Evolutionary conservation across 2,329 filamentous ascomycete species (phyloP).

Genomic region (Myriosclerotinia duriaeana): DNA sequence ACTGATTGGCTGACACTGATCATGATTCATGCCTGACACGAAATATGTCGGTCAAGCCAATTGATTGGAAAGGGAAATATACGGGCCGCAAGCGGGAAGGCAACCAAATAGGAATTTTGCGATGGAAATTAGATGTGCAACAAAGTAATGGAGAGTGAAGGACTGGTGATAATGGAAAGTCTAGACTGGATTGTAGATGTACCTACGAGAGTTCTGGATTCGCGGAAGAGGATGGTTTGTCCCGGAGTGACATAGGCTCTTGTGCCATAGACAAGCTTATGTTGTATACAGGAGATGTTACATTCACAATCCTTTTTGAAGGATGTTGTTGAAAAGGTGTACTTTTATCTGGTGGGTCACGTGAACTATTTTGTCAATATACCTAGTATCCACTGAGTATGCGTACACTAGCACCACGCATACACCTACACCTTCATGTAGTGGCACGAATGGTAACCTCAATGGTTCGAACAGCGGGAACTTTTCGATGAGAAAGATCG

Average conservation of each 20-base stretch:
- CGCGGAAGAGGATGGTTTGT: not conserved
- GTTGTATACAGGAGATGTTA: too few relatives aligned
- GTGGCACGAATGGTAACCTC: too few relatives aligned
- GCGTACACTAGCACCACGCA: too few relatives aligned
- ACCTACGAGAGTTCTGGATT: not conserved
- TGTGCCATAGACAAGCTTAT: not conserved
- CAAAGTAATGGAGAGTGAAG: not conserved
- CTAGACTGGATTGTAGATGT: not conserved
- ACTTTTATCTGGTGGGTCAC: too few relatives aligned
- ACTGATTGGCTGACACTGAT: not conserved
- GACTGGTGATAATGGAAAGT: not conserved
- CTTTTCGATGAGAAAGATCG: too few relatives aligned
- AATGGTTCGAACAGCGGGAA: too few relatives aligned
- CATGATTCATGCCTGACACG: not conserved
- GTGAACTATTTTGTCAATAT: too few relatives aligned
- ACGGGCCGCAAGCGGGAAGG: not conserved
- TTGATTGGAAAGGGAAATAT: slow-evolving; percentile 4
- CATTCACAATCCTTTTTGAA: too few relatives aligned
- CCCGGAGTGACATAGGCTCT: not conserved
- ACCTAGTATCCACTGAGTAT: too few relatives aligned
- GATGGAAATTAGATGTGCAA: slow-evolving; percentile 18
- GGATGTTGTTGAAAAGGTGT: too few relatives aligned
- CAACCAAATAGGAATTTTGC: slow-evolving; percentile 20
- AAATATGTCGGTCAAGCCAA: not conserved
- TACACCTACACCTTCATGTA: too few relatives aligned